Evolutionary conservation across 1,284 basidiomycete genomes (phyloP), one percentile per base, ranked within the genome.

Genomic region (Trichosporon ovoides): DNA sequence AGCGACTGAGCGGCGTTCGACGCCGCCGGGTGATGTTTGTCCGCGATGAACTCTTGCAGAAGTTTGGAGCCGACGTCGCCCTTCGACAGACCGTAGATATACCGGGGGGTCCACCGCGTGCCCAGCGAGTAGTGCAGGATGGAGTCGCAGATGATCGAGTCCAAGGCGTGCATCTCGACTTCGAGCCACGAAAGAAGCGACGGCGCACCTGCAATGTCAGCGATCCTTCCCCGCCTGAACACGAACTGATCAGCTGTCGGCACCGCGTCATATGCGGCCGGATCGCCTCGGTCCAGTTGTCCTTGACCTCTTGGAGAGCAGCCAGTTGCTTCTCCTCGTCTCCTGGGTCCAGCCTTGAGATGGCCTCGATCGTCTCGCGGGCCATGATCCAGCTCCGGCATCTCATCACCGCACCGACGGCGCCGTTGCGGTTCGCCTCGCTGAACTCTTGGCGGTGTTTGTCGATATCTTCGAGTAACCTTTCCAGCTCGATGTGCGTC

Each of bases 361-460:
- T 28, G 18, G 36, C 36, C 12, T 28, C 35, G 19, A 56, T 31
- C 3, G 48, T 51, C 37, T 24, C 18, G 13, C 50, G 48, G n/a
- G 46, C 35, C 48, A 37, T 24, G 19, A 56, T n/a, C 55, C 55
- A 56, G 3, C 48, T 16, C 6, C 37, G 35, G 48, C 55, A 56
- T 11, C 55, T 48, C 3, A 56, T 24, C 7, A 56, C 37, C 3
- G 50, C 48, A 6, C 34, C 55, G 7, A 38, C 34, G 14, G 43
- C 46, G 4, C 48, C 55, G 18, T 48, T 46, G 14, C 35, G 43
- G 11, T 38, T 38, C 38, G 36, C 9, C 48, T 22, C 31, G 48
- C 18, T n/a, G 48, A 65, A 72, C 65, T 63, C 66, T 38, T 40
- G 18, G 28, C 40, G 10, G 46, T 10, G 14, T n/a, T 53, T 53